Conservation (phyloP, 1,139 yeast species). For the Candida anutae region DNA sequence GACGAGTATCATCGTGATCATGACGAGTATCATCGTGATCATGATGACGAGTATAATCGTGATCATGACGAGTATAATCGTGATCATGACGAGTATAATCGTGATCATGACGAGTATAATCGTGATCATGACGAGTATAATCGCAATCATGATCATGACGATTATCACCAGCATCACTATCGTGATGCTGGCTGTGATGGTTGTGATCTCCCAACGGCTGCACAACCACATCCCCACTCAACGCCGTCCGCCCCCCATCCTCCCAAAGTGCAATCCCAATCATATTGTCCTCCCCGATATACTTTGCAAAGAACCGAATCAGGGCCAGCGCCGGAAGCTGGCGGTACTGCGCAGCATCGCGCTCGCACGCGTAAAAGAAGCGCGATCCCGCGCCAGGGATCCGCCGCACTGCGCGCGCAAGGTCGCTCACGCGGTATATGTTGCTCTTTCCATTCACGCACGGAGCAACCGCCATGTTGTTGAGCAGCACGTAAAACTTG, state of each 20-base stretch:
- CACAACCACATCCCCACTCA: constrained; percentile 71
- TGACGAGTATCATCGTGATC: no score
- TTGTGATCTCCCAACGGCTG: constrained; percentile 47
- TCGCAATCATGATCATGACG: no score
- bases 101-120: no score
- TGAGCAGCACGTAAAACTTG: constrained; percentile 74
- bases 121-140: no score
- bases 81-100: no score
- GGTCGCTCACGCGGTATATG: constrained; percentile 59
- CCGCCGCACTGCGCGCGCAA: constrained; percentile 52
- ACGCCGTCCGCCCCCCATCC: constrained; percentile 57
- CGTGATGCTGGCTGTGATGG: neutral
- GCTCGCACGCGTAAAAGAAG: constrained; percentile 23
- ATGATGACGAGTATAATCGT: no score
- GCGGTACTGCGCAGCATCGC: constrained; percentile 23
- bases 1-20: no score
- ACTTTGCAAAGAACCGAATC: constrained; percentile 64
- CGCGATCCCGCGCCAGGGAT: constrained; percentile 8
- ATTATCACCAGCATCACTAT: no score
- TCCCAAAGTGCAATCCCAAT: constrained; percentile 85
- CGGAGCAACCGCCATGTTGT: constrained; percentile 72
- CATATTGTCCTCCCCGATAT: constrained; percentile 92
- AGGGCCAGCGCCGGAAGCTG: constrained; percentile 41
- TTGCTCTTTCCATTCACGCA: constrained; percentile 94
- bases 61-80: no score